phyloP scores from a whole-genome alignment of 768 basidiomycete genomes.

The Collybiopsis luxurians region DNA sequence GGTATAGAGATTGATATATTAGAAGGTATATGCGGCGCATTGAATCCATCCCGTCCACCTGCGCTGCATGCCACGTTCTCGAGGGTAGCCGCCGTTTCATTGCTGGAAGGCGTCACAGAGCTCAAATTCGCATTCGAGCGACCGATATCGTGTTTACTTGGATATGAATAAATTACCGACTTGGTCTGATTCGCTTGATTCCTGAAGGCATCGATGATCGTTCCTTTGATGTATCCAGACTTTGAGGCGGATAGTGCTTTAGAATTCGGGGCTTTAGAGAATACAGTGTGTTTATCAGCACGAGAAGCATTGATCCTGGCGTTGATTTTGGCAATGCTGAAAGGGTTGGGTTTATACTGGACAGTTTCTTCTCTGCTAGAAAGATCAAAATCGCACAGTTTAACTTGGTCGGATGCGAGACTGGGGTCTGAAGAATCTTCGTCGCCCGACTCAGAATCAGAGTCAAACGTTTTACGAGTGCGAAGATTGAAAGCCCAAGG shows the following conservation, averaged over 20 bases:
- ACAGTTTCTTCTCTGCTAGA: constrained; percentile 59
- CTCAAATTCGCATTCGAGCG: too few relatives aligned
- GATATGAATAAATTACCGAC: too few relatives aligned
- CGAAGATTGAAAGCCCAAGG: constrained; percentile 8
- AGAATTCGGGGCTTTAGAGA: background rate
- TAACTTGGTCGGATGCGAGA: constrained; percentile 8
- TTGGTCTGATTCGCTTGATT: constrained; percentile 28
- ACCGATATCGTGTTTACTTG: background rate
- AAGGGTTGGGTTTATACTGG: constrained; percentile 72
- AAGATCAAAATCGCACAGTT: constrained; percentile 52
- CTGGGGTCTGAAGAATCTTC: constrained; percentile 9
- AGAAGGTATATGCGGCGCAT: background rate
- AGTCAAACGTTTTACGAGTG: background rate
- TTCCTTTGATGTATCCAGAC: constrained; percentile 7
- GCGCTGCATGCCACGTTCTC: too few relatives aligned
- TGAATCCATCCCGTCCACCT: too few relatives aligned
- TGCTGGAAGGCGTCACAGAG: too few relatives aligned
- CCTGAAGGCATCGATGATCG: constrained; percentile 46
- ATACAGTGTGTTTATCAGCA: constrained; percentile 1
- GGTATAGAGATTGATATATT: background rate
- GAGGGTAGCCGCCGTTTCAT: too few relatives aligned
- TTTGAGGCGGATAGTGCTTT: background rate
- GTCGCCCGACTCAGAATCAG: constrained; percentile 18
- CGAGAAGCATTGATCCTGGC: constrained; percentile 67
- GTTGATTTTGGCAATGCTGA: constrained; percentile 79